phyloP scores from a whole-genome alignment of 179 eudicot species.

The Corrigiola litoralis region DNA sequence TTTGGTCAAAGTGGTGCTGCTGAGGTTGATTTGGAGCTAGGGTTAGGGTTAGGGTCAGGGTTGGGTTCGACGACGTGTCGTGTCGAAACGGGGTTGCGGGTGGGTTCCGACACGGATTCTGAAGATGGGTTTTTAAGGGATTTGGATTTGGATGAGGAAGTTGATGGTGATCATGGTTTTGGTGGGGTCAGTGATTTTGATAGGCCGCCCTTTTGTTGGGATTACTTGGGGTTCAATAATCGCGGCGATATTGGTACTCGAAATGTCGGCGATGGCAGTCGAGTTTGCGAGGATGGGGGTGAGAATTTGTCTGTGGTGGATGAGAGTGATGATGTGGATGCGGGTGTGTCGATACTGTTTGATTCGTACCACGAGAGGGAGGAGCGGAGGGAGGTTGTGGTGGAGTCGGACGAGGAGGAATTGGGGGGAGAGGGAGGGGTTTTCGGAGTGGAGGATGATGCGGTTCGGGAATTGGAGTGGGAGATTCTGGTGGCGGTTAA shows the following conservation, averaged over 20 bases:
- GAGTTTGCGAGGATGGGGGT: too few species aligned
- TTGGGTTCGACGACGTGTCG: neutral
- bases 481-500: conserved; percentile 33
- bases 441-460: conserved; percentile 28
- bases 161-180: conserved; percentile 10
- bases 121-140: conserved; percentile 19
- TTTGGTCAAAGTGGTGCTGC: neutral
- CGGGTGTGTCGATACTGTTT: conserved; percentile 21
- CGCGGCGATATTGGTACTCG: neutral
- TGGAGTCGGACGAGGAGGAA: conserved; percentile 26
- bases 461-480: conserved; percentile 38
- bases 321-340: conserved; percentile 22
- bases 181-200: conserved; percentile 32
- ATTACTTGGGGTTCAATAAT: conserved; percentile 35
- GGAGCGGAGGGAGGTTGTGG: conserved; percentile 25
- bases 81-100: conserved; percentile 32
- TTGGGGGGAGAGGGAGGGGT: conserved; percentile 19
- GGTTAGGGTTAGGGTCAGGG: conserved; percentile 16
- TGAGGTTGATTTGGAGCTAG: conserved; percentile 37
- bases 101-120: conserved; percentile 38
- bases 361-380: conserved; percentile 25
- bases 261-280: too few species aligned
- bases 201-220: conserved; percentile 41
- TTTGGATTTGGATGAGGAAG: conserved; percentile 4
- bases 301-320: conserved; percentile 1